Base-by-base conservation (phyloP, 176 grass and related monocot genomes). In the Oryza rufipogon region DNA sequence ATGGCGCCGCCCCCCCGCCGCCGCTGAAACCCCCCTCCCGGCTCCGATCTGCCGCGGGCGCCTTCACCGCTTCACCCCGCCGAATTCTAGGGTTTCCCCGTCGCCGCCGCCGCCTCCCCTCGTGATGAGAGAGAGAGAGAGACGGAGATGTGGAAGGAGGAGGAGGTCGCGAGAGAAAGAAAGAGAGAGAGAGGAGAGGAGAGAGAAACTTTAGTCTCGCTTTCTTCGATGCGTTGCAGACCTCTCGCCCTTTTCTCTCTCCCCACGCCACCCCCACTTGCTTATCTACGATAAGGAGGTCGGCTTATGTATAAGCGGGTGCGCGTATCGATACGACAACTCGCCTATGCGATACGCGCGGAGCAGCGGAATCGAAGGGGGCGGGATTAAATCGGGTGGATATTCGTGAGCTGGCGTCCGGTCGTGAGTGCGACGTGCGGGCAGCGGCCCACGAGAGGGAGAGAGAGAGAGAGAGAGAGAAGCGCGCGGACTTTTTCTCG, bases 211-310 rank as follows among this genome's bases (percentile, higher is more conserved):
- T 80, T 95, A 86, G 75, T 73, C 87, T 91, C 91, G 87, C 96
- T 93, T 98, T 98, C 89, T 88, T 93, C 91, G 91, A 98, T 98
- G 96, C 92, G 93, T 88, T 93, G 91, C 93, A 93, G 92, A 92
- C 96, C 89, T 90, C 91, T 90, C 89, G 66, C 88, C 87, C 87
- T 95, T 87, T 81, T 81, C 80, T 87, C 84, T 81, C 82, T 48
- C 80, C 81, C 85, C 75, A 87, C 80, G 66, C 81, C 81, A 84
- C 77, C 52, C 44, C 65, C 93, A 93, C 76, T 64, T 74, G 77
- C 91, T 87, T 93, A 95, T 95, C 91, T 66, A 2, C 0, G 85
- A 94, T 91, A 97, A 1, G 74, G 30, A 32, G 2, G 30, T 32
- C 0, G 0, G 0, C 70, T 2, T 89, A 80, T 92, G 2, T 38